phyloP scores from a whole-genome alignment of 1,284 basidiomycete genomes.

The Pseudozyma sp. region DNA sequence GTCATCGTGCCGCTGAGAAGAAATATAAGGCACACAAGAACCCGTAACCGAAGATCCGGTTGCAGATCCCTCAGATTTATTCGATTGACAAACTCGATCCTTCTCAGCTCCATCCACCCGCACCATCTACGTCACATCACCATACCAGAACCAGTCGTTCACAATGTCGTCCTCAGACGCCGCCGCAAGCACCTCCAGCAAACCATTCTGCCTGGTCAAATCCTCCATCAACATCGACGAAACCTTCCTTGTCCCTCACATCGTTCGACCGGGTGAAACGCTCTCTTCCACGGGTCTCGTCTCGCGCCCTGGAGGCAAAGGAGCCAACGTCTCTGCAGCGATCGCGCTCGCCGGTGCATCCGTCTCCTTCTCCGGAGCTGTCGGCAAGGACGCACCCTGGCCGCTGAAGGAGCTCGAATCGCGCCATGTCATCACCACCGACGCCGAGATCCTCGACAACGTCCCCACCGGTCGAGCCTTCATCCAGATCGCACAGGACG shows the following conservation, averaged over 20 bases:
- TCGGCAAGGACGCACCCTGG: conserved; percentile 65
- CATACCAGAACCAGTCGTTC: background rate
- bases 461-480: conserved; percentile 64
- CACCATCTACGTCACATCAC: background rate
- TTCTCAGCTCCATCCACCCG: background rate
- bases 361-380: conserved; percentile 54
- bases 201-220: conserved; percentile 62
- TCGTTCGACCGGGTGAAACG: conserved; percentile 63
- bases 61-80: background rate
- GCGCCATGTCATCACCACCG: conserved; percentile 48
- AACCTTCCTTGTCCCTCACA: conserved; percentile 62
- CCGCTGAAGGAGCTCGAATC: conserved; percentile 58
- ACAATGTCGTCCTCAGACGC: conserved; percentile 5
- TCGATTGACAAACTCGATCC: background rate
- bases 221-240: conserved; percentile 67
- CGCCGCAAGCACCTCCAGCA: conserved; percentile 4
- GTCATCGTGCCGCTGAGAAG: conserved; percentile 20
- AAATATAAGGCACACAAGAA: background rate
- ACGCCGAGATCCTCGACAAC: conserved; percentile 46
- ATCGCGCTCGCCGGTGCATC: conserved; percentile 57
- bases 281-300: conserved; percentile 58
- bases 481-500: conserved; percentile 65
- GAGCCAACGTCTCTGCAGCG: conserved; percentile 65
- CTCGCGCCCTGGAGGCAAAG: conserved; percentile 65
- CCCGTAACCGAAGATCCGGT: conserved; percentile 21